Percentiles rank a stretch among this genome's conserved stretches.
These are phyloP conservation scores for Dryas drummondii DNA, from an alignment of 306 rosid genomes.

Conservation along the genomic window DNA sequence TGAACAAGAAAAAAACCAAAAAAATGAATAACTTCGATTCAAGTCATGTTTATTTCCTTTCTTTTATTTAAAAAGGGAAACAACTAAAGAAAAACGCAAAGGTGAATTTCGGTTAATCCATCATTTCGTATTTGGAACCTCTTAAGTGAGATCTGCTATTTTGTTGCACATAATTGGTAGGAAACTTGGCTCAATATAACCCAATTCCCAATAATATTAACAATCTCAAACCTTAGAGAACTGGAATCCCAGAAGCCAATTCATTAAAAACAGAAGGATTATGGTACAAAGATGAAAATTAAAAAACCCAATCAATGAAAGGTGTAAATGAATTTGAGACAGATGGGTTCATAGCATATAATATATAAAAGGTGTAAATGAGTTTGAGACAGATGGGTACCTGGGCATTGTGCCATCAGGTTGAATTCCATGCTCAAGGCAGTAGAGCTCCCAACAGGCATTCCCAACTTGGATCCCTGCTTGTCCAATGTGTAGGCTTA, in stretches of 20 bases:
- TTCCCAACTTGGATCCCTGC: conserved; percentile 84
- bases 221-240: neutral
- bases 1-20: too few species aligned
- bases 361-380: too few species aligned
- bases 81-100: neutral
- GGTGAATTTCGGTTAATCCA: neutral
- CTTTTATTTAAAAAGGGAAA: neutral
- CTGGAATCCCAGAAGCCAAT: neutral
- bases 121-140: too few species aligned
- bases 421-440: conserved; percentile 76
- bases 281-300: too few species aligned
- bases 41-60: too few species aligned
- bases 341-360: too few species aligned
- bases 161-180: neutral
- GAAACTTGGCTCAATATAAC: neutral
- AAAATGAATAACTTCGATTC: too few species aligned
- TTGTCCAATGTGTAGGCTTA: conserved; percentile 73
- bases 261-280: too few species aligned
- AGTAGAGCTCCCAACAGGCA: conserved; percentile 81
- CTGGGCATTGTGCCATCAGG: conserved; percentile 72
- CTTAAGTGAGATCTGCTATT: neutral
- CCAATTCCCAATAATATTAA: neutral
- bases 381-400: conserved; percentile 17
- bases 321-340: too few species aligned
- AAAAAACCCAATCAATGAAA: too few species aligned